phyloP scores from a whole-genome alignment of 331 rosid species.

The Malus hybrid region DNA sequence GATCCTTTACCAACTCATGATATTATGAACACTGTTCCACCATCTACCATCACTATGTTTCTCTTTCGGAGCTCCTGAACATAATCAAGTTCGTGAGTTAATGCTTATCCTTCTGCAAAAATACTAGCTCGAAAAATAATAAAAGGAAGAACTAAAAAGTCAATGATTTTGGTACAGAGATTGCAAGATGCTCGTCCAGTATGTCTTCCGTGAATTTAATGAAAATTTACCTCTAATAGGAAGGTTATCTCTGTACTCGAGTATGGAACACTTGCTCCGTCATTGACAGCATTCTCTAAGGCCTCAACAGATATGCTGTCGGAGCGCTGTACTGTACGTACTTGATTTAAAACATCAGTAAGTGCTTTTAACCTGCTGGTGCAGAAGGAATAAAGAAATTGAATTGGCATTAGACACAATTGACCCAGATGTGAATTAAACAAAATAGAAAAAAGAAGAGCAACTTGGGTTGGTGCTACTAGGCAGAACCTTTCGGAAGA shows the following conservation, averaged over 20 bases:
- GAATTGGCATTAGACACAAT: neutral
- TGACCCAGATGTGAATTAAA: neutral
- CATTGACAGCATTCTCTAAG: slow-evolving; percentile 55
- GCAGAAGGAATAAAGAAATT: neutral
- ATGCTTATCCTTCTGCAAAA: neutral
- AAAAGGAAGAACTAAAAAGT: neutral
- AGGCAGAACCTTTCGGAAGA: slow-evolving; percentile 60
- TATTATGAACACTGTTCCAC: slow-evolving; percentile 62
- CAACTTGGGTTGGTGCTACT: neutral
- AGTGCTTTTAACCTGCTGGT: slow-evolving; percentile 66
- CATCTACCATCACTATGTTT: slow-evolving; percentile 74
- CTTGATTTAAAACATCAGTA: slow-evolving; percentile 72
- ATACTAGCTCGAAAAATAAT: neutral
- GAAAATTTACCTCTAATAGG: slow-evolving; percentile 59
- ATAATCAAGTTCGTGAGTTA: neutral
- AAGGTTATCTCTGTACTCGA: slow-evolving; percentile 45
- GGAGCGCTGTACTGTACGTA: slow-evolving; percentile 68
- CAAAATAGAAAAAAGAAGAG: slow-evolving; percentile 5
- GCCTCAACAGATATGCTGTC: slow-evolving; percentile 59
- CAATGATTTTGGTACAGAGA: neutral
- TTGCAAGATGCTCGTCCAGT: no score
- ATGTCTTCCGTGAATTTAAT: neutral
- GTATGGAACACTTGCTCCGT: slow-evolving; percentile 38
- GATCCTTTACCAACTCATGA: slow-evolving; percentile 28
- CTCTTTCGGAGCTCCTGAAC: slow-evolving; percentile 81